Conservation (phyloP, 176 grass and related monocot species). For the Bothriochloa decipiens region DNA sequence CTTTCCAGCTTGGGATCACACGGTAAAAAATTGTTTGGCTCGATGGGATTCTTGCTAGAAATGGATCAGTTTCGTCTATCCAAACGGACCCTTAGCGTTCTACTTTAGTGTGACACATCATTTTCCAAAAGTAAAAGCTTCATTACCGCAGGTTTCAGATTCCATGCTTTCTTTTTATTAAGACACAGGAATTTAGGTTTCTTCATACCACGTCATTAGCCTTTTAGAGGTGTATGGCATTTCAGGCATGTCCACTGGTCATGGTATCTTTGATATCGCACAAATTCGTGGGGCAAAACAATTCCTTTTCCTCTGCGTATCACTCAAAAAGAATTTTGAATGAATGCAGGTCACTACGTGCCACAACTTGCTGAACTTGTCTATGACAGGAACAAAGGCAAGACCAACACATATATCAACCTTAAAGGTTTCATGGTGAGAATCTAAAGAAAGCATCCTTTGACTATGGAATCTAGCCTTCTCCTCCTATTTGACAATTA, state of each 20-base stretch:
- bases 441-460: constrained; percentile 12
- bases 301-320: constrained; percentile 19
- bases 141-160: background rate
- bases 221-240: background rate
- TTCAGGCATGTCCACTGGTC: background rate
- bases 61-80: too few species aligned
- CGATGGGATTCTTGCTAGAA: too few species aligned
- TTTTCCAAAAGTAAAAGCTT: background rate
- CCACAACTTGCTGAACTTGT: constrained; percentile 87
- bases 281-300: background rate
- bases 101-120: background rate
- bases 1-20: too few species aligned
- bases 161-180: background rate
- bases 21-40: too few species aligned
- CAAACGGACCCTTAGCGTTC: background rate
- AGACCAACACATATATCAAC: constrained; percentile 62
- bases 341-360: constrained; percentile 78
- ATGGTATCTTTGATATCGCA: constrained; percentile 6
- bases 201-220: background rate
- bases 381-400: constrained; percentile 66
- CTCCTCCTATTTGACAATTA: constrained; percentile 12
- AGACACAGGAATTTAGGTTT: background rate
- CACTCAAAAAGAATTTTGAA: constrained; percentile 20
- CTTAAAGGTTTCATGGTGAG: constrained; percentile 91
- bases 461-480: constrained; percentile 17